Base-by-base conservation (phyloP, 2,329 filamentous ascomycete species). In the Domatiomyces globalis region DNA sequence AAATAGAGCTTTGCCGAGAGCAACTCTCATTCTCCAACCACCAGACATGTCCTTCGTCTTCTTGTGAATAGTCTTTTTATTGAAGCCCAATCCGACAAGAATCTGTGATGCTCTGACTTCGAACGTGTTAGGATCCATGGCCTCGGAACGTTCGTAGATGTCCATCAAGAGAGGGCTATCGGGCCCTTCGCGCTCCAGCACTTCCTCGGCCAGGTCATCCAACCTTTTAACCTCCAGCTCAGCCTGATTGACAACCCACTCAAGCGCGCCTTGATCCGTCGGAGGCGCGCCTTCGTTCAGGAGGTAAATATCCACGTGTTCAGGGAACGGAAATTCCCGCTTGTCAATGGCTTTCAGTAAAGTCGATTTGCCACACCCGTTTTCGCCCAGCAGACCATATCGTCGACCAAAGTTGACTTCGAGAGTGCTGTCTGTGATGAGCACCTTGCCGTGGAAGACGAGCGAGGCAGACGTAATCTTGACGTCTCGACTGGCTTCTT, bases 1-100 rank as follows among this genome's bases (percentile, higher is more conserved):
- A 76, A 98, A 98, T 49, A 98, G 83, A 52, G 92, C 92, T 78
- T 96, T 95, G 67, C 79, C 92, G 55, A 98, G 83, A 52, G 92
- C 92, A 54, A 98, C 92, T 79, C 94, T 87, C 92, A 98, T 98
- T 77, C 90, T 83, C 92, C 92, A 98, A 63, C 92, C 92, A 87
- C 92, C 92, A 60, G 92, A 98, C 94, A 98, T 98, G 70, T 98
- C 94, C 80, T 96, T 98, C 63, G 94, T 98, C 82, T 94, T 95
- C 81, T 98, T 98, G 71, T 94, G 76, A 67, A 98, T 96, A 51
- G 94, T 98, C 62, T 72, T 73, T 78, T 96, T 96, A 83, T 98
- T 95, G 81, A 98, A 98, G 60, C 92, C 92, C 54, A 98, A 85
- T 88, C 92, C 92, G 51, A 92, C 98, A 62, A 98, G 73, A 68